phyloP scores from a whole-genome alignment of 106 monocot species.

The Acorus calamus region DNA sequence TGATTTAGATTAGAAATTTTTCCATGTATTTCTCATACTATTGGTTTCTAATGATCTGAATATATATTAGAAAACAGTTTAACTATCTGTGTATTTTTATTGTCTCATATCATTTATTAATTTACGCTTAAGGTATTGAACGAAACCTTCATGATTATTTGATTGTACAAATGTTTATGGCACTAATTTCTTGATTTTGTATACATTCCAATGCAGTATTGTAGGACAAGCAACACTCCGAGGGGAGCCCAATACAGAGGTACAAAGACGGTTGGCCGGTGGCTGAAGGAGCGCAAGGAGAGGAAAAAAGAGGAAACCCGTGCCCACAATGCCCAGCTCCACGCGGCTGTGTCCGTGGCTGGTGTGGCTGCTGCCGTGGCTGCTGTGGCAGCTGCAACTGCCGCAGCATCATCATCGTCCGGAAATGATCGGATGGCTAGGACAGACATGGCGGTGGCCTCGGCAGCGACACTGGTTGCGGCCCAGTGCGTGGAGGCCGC shows the following conservation, averaged over 20 bases:
- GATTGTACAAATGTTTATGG: too few species aligned
- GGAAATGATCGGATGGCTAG: conserved; percentile 45
- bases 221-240: conserved; percentile 16
- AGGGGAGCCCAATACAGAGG: conserved; percentile 30
- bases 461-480: conserved; percentile 71
- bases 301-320: conserved; percentile 86
- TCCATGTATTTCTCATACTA: too few species aligned
- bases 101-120: too few species aligned
- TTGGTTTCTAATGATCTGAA: too few species aligned
- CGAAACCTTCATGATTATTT: too few species aligned
- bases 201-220: conserved; percentile 35
- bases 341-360: conserved; percentile 85
- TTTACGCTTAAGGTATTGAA: too few species aligned
- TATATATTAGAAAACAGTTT: too few species aligned
- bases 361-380: conserved; percentile 80
- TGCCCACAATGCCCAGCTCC: conserved; percentile 80
- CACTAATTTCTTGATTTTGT: too few species aligned
- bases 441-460: conserved; percentile 75
- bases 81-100: too few species aligned
- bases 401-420: conserved; percentile 12
- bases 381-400: conserved; percentile 41
- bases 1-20: too few species aligned
- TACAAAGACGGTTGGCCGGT: conserved; percentile 64
- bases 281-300: conserved; percentile 86
- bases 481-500: conserved; percentile 86